Evolutionary conservation across 1,139 yeast species (phyloP).

Genomic region (Geotrichum australiense): DNA sequence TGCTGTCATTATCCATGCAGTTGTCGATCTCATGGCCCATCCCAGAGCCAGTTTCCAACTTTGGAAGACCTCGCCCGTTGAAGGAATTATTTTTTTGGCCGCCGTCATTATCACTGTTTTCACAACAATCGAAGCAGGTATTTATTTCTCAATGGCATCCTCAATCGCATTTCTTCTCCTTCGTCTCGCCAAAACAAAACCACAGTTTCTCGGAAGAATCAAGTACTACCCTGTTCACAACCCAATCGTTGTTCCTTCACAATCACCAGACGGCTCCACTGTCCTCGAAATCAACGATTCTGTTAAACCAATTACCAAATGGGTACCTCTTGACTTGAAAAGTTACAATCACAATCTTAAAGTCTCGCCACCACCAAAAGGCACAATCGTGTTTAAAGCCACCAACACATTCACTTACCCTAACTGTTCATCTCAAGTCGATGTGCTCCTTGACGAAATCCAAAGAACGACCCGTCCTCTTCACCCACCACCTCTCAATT

Average conservation of each 20-base stretch:
- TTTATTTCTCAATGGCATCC: constrained; percentile 83
- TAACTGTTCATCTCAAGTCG: constrained; percentile 69
- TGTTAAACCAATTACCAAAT: constrained; percentile 27
- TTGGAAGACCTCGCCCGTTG: constrained; percentile 73
- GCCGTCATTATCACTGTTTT: constrained; percentile 78
- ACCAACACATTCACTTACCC: constrained; percentile 76
- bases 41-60: constrained; percentile 65
- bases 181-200: constrained; percentile 73
- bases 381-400: constrained; percentile 79
- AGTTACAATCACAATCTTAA: constrained; percentile 52
- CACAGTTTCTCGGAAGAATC: constrained; percentile 75
- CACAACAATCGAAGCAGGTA: constrained; percentile 77
- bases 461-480: constrained; percentile 50
- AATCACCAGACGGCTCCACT: not conserved
- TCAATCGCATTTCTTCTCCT: constrained; percentile 68
- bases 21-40: constrained; percentile 72
- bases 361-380: constrained; percentile 78
- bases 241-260: constrained; percentile 37
- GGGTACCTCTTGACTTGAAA: constrained; percentile 69
- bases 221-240: constrained; percentile 37
- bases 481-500: constrained; percentile 35
- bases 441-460: constrained; percentile 60
- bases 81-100: constrained; percentile 65
- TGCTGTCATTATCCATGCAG: constrained; percentile 92
- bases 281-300: not conserved